Conservation (phyloP, 2,329 filamentous ascomycete species). For the Calonectria multiphialidica region DNA sequence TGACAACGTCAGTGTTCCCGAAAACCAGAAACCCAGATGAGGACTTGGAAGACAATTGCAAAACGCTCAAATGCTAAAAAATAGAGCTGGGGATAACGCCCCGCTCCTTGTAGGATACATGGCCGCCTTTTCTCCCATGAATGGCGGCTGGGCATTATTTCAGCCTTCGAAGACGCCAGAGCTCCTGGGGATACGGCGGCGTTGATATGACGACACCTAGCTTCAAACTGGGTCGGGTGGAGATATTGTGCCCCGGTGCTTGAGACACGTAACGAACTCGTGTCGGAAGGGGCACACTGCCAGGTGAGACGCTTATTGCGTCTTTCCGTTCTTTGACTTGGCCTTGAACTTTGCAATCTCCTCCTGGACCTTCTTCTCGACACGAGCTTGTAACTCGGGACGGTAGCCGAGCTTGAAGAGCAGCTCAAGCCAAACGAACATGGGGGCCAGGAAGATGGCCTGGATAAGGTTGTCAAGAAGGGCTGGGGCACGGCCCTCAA, state of each 20-base stretch:
- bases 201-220: not conserved
- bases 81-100: slow-evolving; percentile 1
- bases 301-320: slow-evolving; percentile 51
- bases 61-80: slow-evolving; percentile 30
- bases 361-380: slow-evolving; percentile 80
- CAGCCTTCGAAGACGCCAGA: not conserved
- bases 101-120: not conserved
- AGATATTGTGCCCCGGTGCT: not conserved
- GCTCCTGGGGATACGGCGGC: not conserved
- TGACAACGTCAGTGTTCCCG: slow-evolving; percentile 17
- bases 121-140: not conserved
- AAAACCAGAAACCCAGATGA: slow-evolving; percentile 29
- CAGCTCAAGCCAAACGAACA: slow-evolving; percentile 97
- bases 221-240: not conserved
- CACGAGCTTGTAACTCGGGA: slow-evolving; percentile 84
- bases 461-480: slow-evolving; percentile 92
- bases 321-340: slow-evolving; percentile 67
- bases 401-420: slow-evolving; percentile 93
- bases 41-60: slow-evolving; percentile 25
- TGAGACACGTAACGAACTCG: slow-evolving; percentile 6
- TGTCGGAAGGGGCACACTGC: slow-evolving; percentile 5
- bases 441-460: slow-evolving; percentile 90
- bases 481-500: slow-evolving; percentile 89
- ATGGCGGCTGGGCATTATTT: not conserved
- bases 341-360: slow-evolving; percentile 82